Conservation (phyloP, 129 eudicot genomes). For the Flaveria robusta region DNA sequence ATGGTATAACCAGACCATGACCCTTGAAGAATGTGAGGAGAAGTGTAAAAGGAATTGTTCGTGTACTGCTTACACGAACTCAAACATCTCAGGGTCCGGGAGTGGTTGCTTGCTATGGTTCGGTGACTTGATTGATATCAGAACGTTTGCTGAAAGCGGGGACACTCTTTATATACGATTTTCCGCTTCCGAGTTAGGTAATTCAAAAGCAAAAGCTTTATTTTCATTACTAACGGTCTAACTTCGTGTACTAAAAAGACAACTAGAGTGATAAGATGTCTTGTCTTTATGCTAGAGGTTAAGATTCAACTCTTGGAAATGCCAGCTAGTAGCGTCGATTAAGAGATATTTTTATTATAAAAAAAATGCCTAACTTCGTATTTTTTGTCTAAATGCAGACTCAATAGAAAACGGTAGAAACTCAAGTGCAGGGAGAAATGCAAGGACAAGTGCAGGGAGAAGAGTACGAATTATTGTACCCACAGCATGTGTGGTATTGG, state of each 20-base stretch:
- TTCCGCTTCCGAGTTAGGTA: neutral
- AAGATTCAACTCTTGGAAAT: too few species aligned
- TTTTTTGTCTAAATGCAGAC: neutral
- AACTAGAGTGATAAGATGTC: too few species aligned
- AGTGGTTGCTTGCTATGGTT: conserved; percentile 63
- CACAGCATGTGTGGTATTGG: neutral
- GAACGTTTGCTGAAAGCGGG: conserved; percentile 26
- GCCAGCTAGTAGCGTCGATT: too few species aligned
- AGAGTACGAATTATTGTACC: conserved; percentile 14
- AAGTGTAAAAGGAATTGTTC: conserved; percentile 48
- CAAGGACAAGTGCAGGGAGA: neutral
- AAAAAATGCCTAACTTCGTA: too few species aligned
- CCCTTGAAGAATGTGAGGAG: conserved; percentile 38
- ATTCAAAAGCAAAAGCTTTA: neutral
- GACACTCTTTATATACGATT: conserved; percentile 27
- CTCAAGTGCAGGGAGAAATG: neutral
- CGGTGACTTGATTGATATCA: conserved; percentile 43
- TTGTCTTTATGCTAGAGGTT: too few species aligned
- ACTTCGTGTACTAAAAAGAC: neutral
- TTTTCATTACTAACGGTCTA: neutral
- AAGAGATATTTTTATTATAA: too few species aligned
- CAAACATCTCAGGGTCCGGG: conserved; percentile 36
- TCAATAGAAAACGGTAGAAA: neutral
- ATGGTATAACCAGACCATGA: conserved; percentile 40
- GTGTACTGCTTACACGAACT: conserved; percentile 46